These are phyloP conservation scores for Eragrostis tef DNA, from an alignment of 202 grass and related monocot species.

Conservation along the genomic window DNA sequence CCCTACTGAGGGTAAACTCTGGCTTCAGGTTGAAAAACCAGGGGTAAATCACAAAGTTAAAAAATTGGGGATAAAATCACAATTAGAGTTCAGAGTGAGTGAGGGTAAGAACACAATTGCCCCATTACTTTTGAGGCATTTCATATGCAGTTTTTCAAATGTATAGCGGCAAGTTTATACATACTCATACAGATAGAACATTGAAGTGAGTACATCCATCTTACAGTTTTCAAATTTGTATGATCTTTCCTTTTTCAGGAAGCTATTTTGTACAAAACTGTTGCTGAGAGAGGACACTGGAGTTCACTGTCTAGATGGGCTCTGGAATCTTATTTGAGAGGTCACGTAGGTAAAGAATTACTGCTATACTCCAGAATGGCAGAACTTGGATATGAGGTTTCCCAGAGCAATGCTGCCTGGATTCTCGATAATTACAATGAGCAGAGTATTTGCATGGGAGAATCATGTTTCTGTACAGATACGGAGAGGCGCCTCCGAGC, in stretches of 20 bases:
- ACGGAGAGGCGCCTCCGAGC: conserved; percentile 86
- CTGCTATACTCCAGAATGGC: conserved; percentile 97
- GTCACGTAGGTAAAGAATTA: conserved; percentile 90
- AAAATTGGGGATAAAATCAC: too few species aligned
- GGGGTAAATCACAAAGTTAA: too few species aligned
- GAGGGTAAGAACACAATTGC: too few species aligned
- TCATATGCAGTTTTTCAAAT: too few species aligned
- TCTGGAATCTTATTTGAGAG: conserved; percentile 95
- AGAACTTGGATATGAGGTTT: conserved; percentile 96
- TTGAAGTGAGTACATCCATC: too few species aligned
- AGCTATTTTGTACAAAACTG: conserved; percentile 84
- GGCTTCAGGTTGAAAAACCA: too few species aligned
- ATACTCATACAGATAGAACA: too few species aligned
- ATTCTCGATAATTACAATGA: conserved; percentile 94
- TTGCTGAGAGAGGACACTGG: conserved; percentile 96
- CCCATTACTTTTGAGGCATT: too few species aligned
- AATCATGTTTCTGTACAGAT: conserved; percentile 88
- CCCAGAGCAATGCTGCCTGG: conserved; percentile 99
- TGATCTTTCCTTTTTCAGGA: conserved; percentile 55
- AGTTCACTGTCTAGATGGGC: conserved; percentile 93
- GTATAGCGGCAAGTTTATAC: too few species aligned
- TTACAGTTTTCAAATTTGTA: too few species aligned
- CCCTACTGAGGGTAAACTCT: too few species aligned
- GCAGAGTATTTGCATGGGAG: conserved; percentile 90
- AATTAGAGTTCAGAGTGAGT: too few species aligned